A percentile compares a stretch with the other conserved stretches of the same genome.
Evolutionary conservation across 2,329 filamentous ascomycete species (phyloP).

Genomic region (Whalleya microplaca): DNA sequence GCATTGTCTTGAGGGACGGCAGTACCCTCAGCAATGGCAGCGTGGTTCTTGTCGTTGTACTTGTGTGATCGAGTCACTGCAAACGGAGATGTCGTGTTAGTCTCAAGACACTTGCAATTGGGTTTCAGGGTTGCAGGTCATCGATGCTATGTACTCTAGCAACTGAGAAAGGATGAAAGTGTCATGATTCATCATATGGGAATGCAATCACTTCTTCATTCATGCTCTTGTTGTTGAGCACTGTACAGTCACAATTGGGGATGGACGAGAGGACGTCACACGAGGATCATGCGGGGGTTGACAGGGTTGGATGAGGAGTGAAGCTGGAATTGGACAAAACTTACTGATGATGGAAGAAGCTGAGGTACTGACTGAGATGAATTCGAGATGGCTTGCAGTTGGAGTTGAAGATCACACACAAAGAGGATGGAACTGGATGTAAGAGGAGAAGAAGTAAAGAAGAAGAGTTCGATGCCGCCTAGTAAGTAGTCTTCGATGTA

Average conservation of each 20-base stretch:
- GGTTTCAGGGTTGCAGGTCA: neutral
- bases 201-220: neutral
- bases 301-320: slow-evolving; percentile 3
- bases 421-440: slow-evolving; percentile 2
- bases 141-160: neutral
- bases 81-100: slow-evolving; percentile 13
- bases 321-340: slow-evolving; percentile 4
- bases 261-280: slow-evolving; percentile 17
- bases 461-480: slow-evolving; percentile 4
- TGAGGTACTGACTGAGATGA: slow-evolving; percentile 11
- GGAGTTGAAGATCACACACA: slow-evolving; percentile 1
- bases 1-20: slow-evolving; percentile 71
- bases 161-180: neutral
- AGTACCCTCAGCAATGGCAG: slow-evolving; percentile 74
- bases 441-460: slow-evolving; percentile 14
- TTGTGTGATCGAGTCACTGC: slow-evolving; percentile 98
- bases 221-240: slow-evolving; percentile 9
- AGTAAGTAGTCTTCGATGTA: neutral
- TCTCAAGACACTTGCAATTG: neutral
- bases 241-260: slow-evolving; percentile 3
- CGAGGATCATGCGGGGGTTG: slow-evolving; percentile 19
- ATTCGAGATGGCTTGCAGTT: slow-evolving; percentile 13
- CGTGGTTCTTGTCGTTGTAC: slow-evolving; percentile 90
- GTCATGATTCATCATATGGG: neutral
- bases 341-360: slow-evolving; percentile 18